Evolutionary conservation across 768 basidiomycete species (phyloP).

Genomic region (Russula brevipes): DNA sequence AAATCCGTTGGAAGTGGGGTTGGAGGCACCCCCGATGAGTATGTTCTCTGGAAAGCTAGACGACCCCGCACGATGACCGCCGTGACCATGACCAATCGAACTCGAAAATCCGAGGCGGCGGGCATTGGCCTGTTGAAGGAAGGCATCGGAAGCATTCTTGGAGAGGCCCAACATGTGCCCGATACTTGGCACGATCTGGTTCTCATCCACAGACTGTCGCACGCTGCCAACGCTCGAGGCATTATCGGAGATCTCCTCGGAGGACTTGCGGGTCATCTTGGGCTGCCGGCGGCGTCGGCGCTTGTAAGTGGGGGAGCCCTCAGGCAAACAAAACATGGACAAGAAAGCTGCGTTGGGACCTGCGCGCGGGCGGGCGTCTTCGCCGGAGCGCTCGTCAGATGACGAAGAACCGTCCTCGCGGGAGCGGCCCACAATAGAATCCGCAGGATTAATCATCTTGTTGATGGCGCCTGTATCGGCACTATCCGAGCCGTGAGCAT

Average conservation of each 20-base stretch:
- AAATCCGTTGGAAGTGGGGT: background rate
- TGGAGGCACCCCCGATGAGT: background rate
- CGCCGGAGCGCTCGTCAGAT: slow-evolving; percentile 23
- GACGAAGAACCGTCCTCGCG: slow-evolving; percentile 19
- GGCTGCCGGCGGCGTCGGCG: slow-evolving; percentile 73
- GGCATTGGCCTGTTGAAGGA: slow-evolving; percentile 24
- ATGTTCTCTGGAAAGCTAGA: slow-evolving; percentile 17
- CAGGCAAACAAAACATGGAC: slow-evolving; percentile 67
- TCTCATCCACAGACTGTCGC: slow-evolving; percentile 28
- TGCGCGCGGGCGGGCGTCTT: slow-evolving; percentile 27
- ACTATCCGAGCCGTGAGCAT: slow-evolving; percentile 27
- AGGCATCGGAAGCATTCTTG: slow-evolving; percentile 22
- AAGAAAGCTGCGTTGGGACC: slow-evolving; percentile 44
- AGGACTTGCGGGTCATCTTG: slow-evolving; percentile 39
- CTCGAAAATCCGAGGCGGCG: slow-evolving; percentile 11
- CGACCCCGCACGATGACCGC: slow-evolving; percentile 13
- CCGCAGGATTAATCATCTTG: slow-evolving; percentile 25
- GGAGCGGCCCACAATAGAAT: slow-evolving; percentile 22
- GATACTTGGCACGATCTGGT: slow-evolving; percentile 30
- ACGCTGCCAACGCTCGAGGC: slow-evolving; percentile 21
- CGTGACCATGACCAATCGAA: slow-evolving; percentile 8
- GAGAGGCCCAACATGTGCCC: slow-evolving; percentile 23
- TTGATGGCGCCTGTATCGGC: slow-evolving; percentile 15
- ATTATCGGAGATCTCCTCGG: slow-evolving; percentile 25
- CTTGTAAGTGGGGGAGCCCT: slow-evolving; percentile 86